A percentile compares a stretch with the other conserved stretches of the same genome.
phyloP scores from a whole-genome alignment of 116 monocot species.

The Iris pallida region DNA sequence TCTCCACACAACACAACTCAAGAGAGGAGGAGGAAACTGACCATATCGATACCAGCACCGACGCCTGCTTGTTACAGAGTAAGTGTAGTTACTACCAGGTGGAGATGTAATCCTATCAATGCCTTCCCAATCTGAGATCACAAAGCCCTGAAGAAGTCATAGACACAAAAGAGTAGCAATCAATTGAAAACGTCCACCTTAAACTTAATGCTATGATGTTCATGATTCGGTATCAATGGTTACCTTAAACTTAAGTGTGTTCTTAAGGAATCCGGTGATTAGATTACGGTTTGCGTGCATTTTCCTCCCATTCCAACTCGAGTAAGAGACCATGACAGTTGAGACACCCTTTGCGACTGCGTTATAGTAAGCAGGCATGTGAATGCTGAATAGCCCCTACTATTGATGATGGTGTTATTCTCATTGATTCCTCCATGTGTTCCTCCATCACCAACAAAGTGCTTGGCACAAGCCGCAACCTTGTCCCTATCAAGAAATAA shows the following conservation, averaged over 20 bases:
- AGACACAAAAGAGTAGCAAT: background rate
- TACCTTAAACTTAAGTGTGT: conserved; percentile 18
- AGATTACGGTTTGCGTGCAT: conserved; percentile 21
- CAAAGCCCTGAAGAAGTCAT: conserved; percentile 26
- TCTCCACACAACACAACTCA: background rate
- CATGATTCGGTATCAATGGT: background rate
- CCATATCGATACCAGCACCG: conserved; percentile 58
- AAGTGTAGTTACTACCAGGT: conserved; percentile 34
- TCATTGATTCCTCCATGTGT: conserved; percentile 21
- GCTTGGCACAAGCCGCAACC: conserved; percentile 31
- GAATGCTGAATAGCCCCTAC: conserved; percentile 12
- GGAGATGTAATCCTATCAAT: conserved; percentile 43
- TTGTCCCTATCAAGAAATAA: conserved; percentile 9
- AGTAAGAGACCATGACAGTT: conserved; percentile 25
- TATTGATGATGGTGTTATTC: conserved; percentile 16
- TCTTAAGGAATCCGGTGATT: conserved; percentile 25
- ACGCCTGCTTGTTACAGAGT: conserved; percentile 34
- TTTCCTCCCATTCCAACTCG: conserved; percentile 25
- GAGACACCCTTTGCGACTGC: conserved; percentile 27
- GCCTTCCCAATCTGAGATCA: conserved; percentile 51
- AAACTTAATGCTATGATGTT: background rate
- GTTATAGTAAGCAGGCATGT: conserved; percentile 22
- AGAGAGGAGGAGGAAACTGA: background rate
- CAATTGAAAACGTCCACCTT: background rate
- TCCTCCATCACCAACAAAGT: conserved; percentile 25